Base-by-base conservation (phyloP, 306 rosid genomes). In the Vicia faba region DNA sequence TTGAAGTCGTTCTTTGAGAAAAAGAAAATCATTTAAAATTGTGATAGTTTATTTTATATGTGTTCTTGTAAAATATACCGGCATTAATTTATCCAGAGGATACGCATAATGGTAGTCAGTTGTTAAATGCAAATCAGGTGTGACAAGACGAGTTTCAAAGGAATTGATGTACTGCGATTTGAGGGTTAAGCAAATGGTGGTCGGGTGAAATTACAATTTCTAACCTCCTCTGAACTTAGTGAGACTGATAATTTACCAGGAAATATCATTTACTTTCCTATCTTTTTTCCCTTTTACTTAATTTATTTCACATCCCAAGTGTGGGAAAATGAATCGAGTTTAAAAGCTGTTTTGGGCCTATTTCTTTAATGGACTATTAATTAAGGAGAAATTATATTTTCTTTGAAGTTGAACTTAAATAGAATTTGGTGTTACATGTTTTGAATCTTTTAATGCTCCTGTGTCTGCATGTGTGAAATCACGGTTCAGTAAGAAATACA, bases 1-100 rank as follows among this genome's bases (percentile, higher is more conserved):
- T 64, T 93, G 82, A 93, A 90, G 90, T 69, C 86, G 77, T 93
- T 90, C 84, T 93, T 90, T 48, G 85, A 89, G 92, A 93, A 93
- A 65, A 93, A 93, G 95, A 93, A 93, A 83, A 81, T 93, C 35
- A 93, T 93, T 59, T 93, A 71, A 80, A 53, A 66, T 65, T 75
- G 66, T 64, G 16, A 66, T 60, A 31, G 63, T 68, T 61, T 18
- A 9, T 58, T 65, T 49, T 66, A 50, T 15, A 15, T 61, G 19
- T 48, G 51, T 41, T 67, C 59, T 51, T 84, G 88, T 87, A 84
- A 74, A 44, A 64, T 82, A 82, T 71, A 72, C 79, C 64, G 58
- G 72, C 74, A 78, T 72, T 66, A 67, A 73, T 61, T 68, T 67
- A 75, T 44, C 55, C 53, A 57, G 71, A 69, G 70, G 54, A 70